Evolutionary conservation across 164 flowering plant species (phyloP).

Genomic region (Magnolia sinica): DNA sequence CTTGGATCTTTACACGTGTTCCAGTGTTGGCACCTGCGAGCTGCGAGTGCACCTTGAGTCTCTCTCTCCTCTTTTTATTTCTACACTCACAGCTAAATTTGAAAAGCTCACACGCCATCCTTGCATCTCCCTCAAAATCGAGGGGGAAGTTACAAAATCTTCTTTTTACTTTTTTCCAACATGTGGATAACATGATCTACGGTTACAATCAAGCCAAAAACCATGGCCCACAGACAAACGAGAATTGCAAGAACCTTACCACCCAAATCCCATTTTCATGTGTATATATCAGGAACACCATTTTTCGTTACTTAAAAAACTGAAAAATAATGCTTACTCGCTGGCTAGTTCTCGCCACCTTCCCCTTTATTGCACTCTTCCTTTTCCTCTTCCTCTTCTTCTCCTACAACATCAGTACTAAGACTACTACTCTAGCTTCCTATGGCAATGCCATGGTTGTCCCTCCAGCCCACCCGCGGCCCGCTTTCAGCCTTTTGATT

Average conservation of each 20-base stretch:
- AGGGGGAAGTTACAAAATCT: no score
- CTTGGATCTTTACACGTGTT: no score
- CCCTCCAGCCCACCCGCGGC: not conserved
- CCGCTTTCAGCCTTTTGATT: constrained; percentile 43
- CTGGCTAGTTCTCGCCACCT: constrained; percentile 19
- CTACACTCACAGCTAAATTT: no score
- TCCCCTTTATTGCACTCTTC: constrained; percentile 25
- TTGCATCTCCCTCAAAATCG: not conserved
- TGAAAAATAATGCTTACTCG: constrained; percentile 14
- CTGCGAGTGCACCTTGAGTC: no score
- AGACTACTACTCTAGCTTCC: constrained; percentile 3
- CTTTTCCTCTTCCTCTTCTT: constrained; percentile 20
- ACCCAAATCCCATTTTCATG: not conserved
- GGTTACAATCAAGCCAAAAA: constrained; percentile 5
- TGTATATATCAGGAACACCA: not conserved
- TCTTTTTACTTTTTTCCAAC: no score
- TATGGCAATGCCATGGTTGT: not conserved
- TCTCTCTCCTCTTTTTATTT: no score
- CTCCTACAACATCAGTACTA: constrained; percentile 19
- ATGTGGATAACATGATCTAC: constrained; percentile 7
- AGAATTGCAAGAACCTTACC: constrained; percentile 4
- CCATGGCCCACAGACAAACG: not conserved
- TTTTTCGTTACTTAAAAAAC: not conserved
- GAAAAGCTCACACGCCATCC: not conserved
- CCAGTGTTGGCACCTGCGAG: no score